These are phyloP conservation scores for Lachnellula occidentalis DNA, from an alignment of 2,329 filamentous ascomycete genomes.

Conservation along the genomic window DNA sequence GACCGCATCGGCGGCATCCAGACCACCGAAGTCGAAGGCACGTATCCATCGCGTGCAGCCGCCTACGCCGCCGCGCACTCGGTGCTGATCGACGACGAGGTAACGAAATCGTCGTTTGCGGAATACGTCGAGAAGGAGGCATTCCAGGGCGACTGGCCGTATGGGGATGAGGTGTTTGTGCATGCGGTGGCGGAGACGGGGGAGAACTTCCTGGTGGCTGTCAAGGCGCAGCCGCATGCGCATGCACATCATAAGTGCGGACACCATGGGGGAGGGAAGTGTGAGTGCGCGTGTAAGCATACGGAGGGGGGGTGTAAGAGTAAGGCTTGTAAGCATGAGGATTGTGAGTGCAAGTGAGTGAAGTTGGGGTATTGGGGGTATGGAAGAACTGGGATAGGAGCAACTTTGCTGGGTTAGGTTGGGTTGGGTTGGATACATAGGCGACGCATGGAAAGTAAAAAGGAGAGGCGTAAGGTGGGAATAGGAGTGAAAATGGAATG, in stretches of 20 bases:
- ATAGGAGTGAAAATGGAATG: too few relatives aligned
- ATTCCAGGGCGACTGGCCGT: constrained; percentile 35
- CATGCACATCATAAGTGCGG: constrained; percentile 8
- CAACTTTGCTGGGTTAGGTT: not conserved
- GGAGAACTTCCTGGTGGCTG: constrained; percentile 36
- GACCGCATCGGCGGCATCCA: constrained; percentile 34
- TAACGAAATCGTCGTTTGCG: constrained; percentile 32
- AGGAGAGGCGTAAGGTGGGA: too few relatives aligned
- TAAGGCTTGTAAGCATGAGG: constrained; percentile 7
- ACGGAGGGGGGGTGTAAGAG: not conserved
- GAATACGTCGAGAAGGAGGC: constrained; percentile 34
- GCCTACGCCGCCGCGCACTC: constrained; percentile 33
- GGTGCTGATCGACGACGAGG: constrained; percentile 29
- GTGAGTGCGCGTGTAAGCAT: constrained; percentile 1
- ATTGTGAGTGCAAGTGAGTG: not conserved
- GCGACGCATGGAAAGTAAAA: too few relatives aligned
- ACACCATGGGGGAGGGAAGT: constrained; percentile 10
- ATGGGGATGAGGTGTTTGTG: constrained; percentile 39
- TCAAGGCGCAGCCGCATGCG: constrained; percentile 29
- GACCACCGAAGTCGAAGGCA: constrained; percentile 36
- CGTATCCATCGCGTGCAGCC: constrained; percentile 31
- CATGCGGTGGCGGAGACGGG: constrained; percentile 40
- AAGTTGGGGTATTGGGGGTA: too few relatives aligned
- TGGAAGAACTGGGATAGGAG: too few relatives aligned
- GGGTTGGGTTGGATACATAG: not conserved